Conservation (phyloP, 1,139 yeast species). For the Pichia sp. region DNA sequence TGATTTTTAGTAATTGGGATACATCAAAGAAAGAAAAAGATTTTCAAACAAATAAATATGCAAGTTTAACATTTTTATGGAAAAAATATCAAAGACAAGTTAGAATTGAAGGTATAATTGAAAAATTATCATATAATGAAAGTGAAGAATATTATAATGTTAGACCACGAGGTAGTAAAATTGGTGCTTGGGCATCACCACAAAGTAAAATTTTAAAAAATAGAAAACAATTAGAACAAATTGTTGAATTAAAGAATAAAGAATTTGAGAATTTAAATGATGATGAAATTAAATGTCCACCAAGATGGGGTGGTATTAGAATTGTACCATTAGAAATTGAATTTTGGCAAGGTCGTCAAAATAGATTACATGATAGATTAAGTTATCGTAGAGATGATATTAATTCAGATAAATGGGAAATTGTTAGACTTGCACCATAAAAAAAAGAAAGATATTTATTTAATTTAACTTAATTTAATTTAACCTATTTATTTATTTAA, state of each 20-base stretch:
- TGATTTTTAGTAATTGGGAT: slow-evolving; percentile 90
- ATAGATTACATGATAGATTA: slow-evolving; percentile 85
- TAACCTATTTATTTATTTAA: neutral
- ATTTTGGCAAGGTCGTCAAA: slow-evolving; percentile 94
- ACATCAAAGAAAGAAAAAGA: slow-evolving; percentile 76
- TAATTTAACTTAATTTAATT: neutral
- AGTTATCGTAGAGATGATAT: slow-evolving; percentile 54
- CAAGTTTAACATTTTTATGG: slow-evolving; percentile 90
- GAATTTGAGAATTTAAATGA: slow-evolving; percentile 49
- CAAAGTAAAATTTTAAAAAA: slow-evolving; percentile 58
- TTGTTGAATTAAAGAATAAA: slow-evolving; percentile 42
- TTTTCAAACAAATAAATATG: slow-evolving; percentile 63
- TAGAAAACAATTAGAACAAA: slow-evolving; percentile 57
- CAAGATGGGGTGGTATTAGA: slow-evolving; percentile 91
- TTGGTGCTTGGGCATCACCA: slow-evolving; percentile 97
- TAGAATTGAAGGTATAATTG: slow-evolving; percentile 82
- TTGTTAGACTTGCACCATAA: slow-evolving; percentile 71
- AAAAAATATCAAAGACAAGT: slow-evolving; percentile 85
- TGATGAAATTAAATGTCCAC: slow-evolving; percentile 80
- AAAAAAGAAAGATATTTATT: neutral
- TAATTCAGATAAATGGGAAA: slow-evolving; percentile 49
- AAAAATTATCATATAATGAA: slow-evolving; percentile 65
- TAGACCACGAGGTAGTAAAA: slow-evolving; percentile 85
- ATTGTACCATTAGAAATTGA: slow-evolving; percentile 85
- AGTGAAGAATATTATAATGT: slow-evolving; percentile 74